Evolutionary conservation across 306 rosid genomes (phyloP), one percentile per base, ranked within the genome.

Genomic region (Trifolium repens): DNA sequence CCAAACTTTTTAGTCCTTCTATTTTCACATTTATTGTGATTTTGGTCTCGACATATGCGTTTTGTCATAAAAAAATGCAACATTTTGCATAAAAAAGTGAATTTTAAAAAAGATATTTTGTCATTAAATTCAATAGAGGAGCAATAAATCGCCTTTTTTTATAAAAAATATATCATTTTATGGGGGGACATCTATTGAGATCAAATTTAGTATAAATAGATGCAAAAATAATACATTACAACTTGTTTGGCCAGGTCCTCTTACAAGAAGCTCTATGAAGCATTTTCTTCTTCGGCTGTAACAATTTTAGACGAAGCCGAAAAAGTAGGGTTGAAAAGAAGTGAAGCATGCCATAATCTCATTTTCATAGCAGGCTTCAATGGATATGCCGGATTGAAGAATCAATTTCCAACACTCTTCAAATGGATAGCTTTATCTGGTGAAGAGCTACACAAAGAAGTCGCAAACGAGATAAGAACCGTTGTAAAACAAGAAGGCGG

Each of bases 361-460:
- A 37, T 90, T 15, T 93, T 93, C 78, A 39, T 81, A 55, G 90
- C 86, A 0, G 83, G 93, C 11, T 93, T 90, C 74, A 93, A 89
- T 27, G 87, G 94, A 1, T 93, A 84, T 55, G 98, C 90, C 0
- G 98, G 96, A 30, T 12, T 89, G 50, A 87, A 89, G 61, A 81
- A 65, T 13, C 78, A 83, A 78, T 84, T 90, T 1, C 96, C 98
- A 0, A 12, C 30, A 2, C 2, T 90, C 27, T 59, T 90, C 30
- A 89, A 90, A 53, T 90, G 93, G 94, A 84, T 89, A 7, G 94
- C 86, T n/a, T 67, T 72, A 1, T 83, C 83, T 3, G 96, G 94
- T 11, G 72, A 67, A 24, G 46, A 10, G 2, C 73, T 89, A 0
- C 98, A 92, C 72, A 79, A 53, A 8, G 72, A 75, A 4, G 85